Evolutionary conservation across 2,329 filamentous ascomycete genomes (phyloP).

Genomic region (Zasmidium cellare): DNA sequence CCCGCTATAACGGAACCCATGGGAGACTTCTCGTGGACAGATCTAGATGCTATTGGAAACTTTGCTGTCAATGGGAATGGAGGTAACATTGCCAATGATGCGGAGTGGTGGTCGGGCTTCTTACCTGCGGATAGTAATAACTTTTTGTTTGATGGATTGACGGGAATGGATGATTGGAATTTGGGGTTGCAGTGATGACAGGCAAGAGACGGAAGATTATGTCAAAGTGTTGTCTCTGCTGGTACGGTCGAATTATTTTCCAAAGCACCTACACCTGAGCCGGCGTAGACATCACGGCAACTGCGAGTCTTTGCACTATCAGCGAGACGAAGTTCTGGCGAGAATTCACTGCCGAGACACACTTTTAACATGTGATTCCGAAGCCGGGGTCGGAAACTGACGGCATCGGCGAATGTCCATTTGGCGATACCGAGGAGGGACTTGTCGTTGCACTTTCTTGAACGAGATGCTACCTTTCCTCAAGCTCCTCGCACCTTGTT

Average conservation of each 20-base stretch:
- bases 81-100: constrained; percentile 29
- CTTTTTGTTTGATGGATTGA: constrained; percentile 33
- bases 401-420: constrained; percentile 1
- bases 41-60: constrained; percentile 49
- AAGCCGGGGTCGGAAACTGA: neutral
- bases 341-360: neutral
- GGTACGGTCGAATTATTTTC: no score
- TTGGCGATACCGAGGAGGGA: neutral
- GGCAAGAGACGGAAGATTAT: no score
- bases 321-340: neutral
- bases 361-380: neutral
- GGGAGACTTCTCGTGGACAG: constrained; percentile 53
- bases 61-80: constrained; percentile 47
- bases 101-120: constrained; percentile 40
- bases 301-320: no score
- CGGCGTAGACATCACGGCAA: no score
- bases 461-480: neutral
- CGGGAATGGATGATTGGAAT: constrained; percentile 35
- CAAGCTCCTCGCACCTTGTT: neutral
- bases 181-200: constrained; percentile 27
- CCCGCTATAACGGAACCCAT: constrained; percentile 46
- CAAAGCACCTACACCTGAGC: no score
- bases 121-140: constrained; percentile 37
- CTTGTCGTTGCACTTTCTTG: neutral
- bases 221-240: no score